Percentiles rank a stretch among this genome's conserved stretches.
Evolutionary conservation across 2,329 filamentous ascomycete genomes (phyloP).

Genomic region (Penicillium nordicum): DNA sequence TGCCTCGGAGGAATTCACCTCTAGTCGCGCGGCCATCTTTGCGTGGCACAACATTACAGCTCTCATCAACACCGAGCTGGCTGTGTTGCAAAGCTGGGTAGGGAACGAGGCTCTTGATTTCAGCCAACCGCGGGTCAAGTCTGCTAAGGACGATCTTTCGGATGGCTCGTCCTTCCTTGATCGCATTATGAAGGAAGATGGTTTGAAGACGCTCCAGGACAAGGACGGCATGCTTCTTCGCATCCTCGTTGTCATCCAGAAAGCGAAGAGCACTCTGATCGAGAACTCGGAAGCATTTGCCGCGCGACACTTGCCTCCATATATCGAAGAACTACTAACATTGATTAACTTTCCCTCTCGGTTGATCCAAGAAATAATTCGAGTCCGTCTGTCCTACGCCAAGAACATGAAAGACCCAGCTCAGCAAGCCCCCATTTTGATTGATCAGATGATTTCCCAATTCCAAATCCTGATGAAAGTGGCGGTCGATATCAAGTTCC

Average conservation of each 20-base stretch:
- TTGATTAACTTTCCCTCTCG: conserved; percentile 96
- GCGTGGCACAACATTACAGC: conserved; percentile 97
- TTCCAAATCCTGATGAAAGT: conserved; percentile 91
- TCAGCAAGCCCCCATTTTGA: conserved; percentile 87
- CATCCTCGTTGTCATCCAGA: conserved; percentile 81
- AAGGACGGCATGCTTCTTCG: conserved; percentile 76
- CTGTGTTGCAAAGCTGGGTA: conserved; percentile 91
- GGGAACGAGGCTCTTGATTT: conserved; percentile 96
- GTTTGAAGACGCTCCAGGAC: conserved; percentile 84
- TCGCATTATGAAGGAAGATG: conserved; percentile 91
- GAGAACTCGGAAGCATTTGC: conserved; percentile 79
- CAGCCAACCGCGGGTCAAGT: conserved; percentile 66
- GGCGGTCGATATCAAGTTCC: conserved; percentile 86
- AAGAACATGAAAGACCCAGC: conserved; percentile 94
- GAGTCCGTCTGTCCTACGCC: conserved; percentile 83
- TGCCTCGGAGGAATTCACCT: conserved; percentile 70
- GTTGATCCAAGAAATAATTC: conserved; percentile 94
- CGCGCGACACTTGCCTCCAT: conserved; percentile 86
- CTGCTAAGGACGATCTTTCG: conserved; percentile 67
- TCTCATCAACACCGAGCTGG: conserved; percentile 91
- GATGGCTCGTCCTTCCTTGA: conserved; percentile 95
- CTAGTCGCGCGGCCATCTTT: conserved; percentile 83
- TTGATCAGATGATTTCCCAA: conserved; percentile 96
- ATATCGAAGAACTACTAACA: conserved; percentile 92
- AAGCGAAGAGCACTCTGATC: conserved; percentile 89